Percentiles rank a stretch among this genome's conserved stretches.
These are phyloP conservation scores for Rubus idaeus DNA, from an alignment of 306 rosid species.

Conservation along the genomic window DNA sequence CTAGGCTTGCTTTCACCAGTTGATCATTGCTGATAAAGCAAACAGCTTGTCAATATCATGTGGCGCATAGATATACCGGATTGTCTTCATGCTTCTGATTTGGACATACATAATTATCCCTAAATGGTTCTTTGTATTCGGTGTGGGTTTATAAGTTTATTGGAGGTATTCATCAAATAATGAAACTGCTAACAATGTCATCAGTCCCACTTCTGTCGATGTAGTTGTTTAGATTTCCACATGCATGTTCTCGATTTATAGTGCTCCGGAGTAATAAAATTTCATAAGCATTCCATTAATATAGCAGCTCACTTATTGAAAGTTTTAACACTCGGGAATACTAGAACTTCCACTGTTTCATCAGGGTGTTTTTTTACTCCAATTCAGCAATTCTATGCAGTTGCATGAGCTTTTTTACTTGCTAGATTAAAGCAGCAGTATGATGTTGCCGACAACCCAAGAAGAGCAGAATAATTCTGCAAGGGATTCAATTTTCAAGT, in stretches of 20 bases:
- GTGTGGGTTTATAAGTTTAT: not conserved
- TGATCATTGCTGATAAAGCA: not conserved
- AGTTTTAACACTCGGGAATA: too few species aligned
- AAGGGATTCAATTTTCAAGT: not conserved
- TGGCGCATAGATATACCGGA: not conserved
- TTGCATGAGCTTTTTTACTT: too few species aligned
- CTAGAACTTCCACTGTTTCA: too few species aligned
- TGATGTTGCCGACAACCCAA: not conserved
- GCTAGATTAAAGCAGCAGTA: too few species aligned
- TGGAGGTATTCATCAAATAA: not conserved
- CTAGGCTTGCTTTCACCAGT: not conserved
- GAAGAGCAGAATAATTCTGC: not conserved
- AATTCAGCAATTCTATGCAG: too few species aligned
- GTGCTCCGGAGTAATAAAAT: too few species aligned
- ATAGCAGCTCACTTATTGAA: too few species aligned
- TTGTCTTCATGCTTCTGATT: not conserved
- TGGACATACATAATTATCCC: not conserved
- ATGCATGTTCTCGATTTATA: too few species aligned
- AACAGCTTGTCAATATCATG: not conserved
- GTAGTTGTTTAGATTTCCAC: not conserved
- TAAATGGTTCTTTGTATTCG: not conserved
- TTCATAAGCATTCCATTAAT: too few species aligned
- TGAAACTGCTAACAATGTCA: not conserved
- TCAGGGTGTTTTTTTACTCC: too few species aligned
- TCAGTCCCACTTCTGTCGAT: not conserved